Percentiles rank a stretch among this genome's conserved stretches.
phyloP scores from a whole-genome alignment of 331 rosid species.

The Malus hybrid region DNA sequence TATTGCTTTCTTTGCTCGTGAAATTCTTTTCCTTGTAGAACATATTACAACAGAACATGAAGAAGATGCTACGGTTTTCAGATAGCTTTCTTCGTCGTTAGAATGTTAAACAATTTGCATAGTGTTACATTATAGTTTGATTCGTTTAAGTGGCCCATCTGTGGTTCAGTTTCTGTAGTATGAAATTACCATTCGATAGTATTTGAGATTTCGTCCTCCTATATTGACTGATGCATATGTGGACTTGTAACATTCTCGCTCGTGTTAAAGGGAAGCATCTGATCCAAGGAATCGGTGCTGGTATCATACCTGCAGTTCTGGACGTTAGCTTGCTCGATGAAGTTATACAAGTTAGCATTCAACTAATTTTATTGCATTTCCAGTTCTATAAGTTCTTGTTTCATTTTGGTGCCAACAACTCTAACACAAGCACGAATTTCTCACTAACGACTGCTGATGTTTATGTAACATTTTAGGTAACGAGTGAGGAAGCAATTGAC shows the following conservation, averaged over 20 bases:
- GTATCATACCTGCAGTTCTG: constrained; percentile 42
- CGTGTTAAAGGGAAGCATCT: constrained; percentile 49
- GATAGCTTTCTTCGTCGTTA: no score
- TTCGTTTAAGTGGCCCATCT: not conserved
- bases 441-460: not conserved
- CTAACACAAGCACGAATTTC: not conserved
- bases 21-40: no score
- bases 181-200: no score
- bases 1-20: no score
- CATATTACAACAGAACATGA: no score
- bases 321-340: constrained; percentile 57
- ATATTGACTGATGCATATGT: no score
- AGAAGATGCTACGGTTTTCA: no score
- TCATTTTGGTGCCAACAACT: not conserved
- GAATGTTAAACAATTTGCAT: no score
- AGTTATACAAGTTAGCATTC: constrained; percentile 49
- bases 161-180: not conserved
- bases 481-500: constrained; percentile 72
- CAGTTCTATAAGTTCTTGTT: not conserved
- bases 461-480: constrained; percentile 31
- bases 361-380: not conserved
- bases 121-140: not conserved
- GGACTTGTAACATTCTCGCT: no score
- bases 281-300: constrained; percentile 81
- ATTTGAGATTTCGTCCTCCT: no score